These are phyloP conservation scores for Hypoxylon subgilvum DNA, from an alignment of 495 filamentous ascomycete species.

Conservation along the genomic window DNA sequence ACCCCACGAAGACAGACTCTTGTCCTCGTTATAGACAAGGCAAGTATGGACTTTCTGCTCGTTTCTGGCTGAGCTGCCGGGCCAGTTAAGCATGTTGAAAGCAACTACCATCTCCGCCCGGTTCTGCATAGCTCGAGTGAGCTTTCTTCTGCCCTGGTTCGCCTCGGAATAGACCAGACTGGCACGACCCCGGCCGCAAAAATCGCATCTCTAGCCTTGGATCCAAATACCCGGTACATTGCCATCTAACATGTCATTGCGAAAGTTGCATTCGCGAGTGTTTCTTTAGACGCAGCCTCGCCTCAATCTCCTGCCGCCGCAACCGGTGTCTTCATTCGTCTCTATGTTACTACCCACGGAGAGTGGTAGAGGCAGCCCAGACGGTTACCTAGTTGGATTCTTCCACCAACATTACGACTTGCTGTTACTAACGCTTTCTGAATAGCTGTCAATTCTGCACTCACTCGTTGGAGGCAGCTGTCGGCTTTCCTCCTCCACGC, in stretches of 20 bases:
- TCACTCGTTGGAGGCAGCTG: conserved; percentile 45
- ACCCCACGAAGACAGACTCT: conserved; percentile 59
- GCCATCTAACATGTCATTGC: conserved; percentile 46
- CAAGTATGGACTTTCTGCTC: conserved; percentile 66
- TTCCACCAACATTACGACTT: not conserved
- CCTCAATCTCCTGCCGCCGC: conserved; percentile 43
- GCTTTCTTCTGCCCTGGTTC: conserved; percentile 29
- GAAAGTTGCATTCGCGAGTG: conserved; percentile 41
- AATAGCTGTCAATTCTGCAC: conserved; percentile 39
- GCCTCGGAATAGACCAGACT: conserved; percentile 37
- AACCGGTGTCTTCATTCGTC: conserved; percentile 39
- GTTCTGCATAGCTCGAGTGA: conserved; percentile 24
- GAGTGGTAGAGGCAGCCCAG: conserved; percentile 12
- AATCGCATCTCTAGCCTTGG: conserved; percentile 36
- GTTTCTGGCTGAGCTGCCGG: conserved; percentile 57
- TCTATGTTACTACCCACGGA: conserved; percentile 37
- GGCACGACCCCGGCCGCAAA: conserved; percentile 14
- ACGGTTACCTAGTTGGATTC: conserved; percentile 12
- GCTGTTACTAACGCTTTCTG: conserved; percentile 4
- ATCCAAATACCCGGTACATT: conserved; percentile 34
- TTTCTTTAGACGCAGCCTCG: conserved; percentile 33
- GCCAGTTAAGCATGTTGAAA: conserved; percentile 59
- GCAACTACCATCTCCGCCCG: conserved; percentile 42
- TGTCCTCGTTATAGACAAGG: conserved; percentile 56
- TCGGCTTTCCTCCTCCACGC: conserved; percentile 47